Percentiles rank a stretch among this genome's conserved stretches.
These are phyloP conservation scores for Priceomyces fermenticarens DNA, from an alignment of 805 yeast species.

Conservation along the genomic window DNA sequence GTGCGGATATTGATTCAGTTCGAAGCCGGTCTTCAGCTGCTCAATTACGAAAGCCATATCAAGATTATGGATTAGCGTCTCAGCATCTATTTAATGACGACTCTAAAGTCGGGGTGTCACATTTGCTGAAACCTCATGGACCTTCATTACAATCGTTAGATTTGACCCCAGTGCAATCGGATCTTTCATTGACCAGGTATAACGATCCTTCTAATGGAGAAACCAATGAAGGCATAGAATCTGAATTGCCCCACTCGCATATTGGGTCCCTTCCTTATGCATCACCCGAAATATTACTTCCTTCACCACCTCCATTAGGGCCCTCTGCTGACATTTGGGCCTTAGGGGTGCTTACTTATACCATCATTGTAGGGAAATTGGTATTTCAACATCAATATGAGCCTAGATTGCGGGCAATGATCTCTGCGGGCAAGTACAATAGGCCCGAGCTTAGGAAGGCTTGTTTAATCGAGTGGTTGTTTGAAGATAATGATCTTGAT, in stretches of 20 bases:
- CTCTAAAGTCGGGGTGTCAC: slow-evolving; percentile 29
- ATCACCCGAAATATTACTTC: slow-evolving; percentile 75
- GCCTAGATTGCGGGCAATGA: slow-evolving; percentile 72
- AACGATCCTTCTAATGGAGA: slow-evolving; percentile 3
- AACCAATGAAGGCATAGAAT: slow-evolving; percentile 23
- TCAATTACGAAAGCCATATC: slow-evolving; percentile 31
- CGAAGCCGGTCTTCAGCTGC: slow-evolving; percentile 35
- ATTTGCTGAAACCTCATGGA: slow-evolving; percentile 25
- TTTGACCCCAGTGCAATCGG: slow-evolving; percentile 25
- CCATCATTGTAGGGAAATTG: slow-evolving; percentile 68
- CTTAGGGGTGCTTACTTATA: slow-evolving; percentile 72
- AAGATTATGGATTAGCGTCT: slow-evolving; percentile 26
- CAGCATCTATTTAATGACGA: slow-evolving; percentile 25
- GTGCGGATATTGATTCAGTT: slow-evolving; percentile 17
- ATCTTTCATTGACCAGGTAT: slow-evolving; percentile 3
- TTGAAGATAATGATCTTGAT: slow-evolving; percentile 7
- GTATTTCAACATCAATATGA: slow-evolving; percentile 86
- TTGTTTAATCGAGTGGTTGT: slow-evolving; percentile 30
- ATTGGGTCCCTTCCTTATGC: slow-evolving; percentile 93
- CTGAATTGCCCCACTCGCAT: slow-evolving; percentile 57
- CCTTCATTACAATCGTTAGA: slow-evolving; percentile 32
- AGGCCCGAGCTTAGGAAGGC: slow-evolving; percentile 41
- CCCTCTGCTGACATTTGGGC: slow-evolving; percentile 89
- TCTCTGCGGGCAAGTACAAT: slow-evolving; percentile 64
- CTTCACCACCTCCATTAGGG: slow-evolving; percentile 59